A percentile compares a stretch with the other conserved stretches of the same genome.
Conservation (phyloP, 805 yeast genomes). For the Candida palmyrensis region DNA sequence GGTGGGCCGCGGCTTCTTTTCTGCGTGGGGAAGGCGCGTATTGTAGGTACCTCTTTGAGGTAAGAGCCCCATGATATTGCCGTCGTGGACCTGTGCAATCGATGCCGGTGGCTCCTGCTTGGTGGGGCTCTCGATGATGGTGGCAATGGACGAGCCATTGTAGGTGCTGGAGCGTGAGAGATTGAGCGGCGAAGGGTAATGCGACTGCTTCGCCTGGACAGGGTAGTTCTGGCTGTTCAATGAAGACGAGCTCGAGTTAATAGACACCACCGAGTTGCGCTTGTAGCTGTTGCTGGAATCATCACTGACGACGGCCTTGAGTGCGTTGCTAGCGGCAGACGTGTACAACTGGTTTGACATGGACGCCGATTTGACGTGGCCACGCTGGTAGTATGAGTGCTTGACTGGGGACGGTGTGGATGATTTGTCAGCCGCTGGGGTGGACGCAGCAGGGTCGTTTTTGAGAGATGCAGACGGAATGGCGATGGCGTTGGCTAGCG, state of each 20-base stretch:
- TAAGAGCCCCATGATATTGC: slow-evolving; percentile 3
- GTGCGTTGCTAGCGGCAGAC: slow-evolving; percentile 59
- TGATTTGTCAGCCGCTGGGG: slow-evolving; percentile 4
- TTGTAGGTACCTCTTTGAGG: slow-evolving; percentile 9
- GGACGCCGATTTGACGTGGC: slow-evolving; percentile 30
- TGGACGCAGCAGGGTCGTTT: background rate
- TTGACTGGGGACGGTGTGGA: slow-evolving; percentile 17
- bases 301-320: slow-evolving; percentile 71
- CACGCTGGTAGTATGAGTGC: slow-evolving; percentile 9
- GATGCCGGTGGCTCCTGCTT: slow-evolving; percentile 11
- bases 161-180: slow-evolving; percentile 20
- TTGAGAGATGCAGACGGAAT: slow-evolving; percentile 20
- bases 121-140: slow-evolving; percentile 44
- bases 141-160: slow-evolving; percentile 34
- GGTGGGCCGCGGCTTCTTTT: slow-evolving; percentile 72
- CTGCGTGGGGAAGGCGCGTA: slow-evolving; percentile 37
- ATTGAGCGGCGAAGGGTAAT: slow-evolving; percentile 10
- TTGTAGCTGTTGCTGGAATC: slow-evolving; percentile 26
- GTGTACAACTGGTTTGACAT: slow-evolving; percentile 19
- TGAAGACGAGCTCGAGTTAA: slow-evolving; percentile 9
- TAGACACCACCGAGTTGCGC: slow-evolving; percentile 13
- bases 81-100: background rate
- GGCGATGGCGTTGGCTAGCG: slow-evolving; percentile 48
- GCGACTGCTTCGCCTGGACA: background rate
- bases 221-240: slow-evolving; percentile 3